Evolutionary conservation across 805 yeast species (phyloP).

Genomic region (Saturnispora zaruensis): DNA sequence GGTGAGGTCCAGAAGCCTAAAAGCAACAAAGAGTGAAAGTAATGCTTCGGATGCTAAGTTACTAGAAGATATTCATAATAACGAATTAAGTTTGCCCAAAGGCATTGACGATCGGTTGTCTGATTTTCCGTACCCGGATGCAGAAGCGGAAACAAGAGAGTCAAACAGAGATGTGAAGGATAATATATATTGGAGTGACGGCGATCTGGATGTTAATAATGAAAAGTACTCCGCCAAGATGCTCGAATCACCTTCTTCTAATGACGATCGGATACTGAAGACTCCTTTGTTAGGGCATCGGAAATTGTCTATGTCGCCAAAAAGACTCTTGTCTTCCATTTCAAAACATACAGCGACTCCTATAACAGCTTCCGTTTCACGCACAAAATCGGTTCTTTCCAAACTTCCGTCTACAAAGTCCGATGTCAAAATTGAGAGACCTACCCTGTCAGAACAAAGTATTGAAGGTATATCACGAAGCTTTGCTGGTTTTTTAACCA

Average conservation of each 20-base stretch:
- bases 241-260: background rate
- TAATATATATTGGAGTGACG: background rate
- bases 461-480: slow-evolving; percentile 40
- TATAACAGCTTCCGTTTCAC: background rate
- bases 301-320: slow-evolving; percentile 22
- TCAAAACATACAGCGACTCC: slow-evolving; percentile 16
- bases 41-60: background rate
- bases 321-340: slow-evolving; percentile 17
- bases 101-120: slow-evolving; percentile 3
- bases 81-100: background rate
- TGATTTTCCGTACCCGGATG: background rate
- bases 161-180: background rate
- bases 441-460: slow-evolving; percentile 9
- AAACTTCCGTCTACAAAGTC: background rate
- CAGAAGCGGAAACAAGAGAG: background rate
- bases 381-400: background rate
- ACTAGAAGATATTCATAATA: background rate
- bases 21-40: background rate
- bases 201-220: background rate
- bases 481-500: slow-evolving; percentile 46
- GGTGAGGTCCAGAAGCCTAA: background rate
- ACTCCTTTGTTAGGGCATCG: background rate
- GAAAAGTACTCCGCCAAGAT: background rate
- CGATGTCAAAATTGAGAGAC: background rate
- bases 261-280: background rate